Conservation (phyloP, 345 rosid species). For the Euphorbia peplus region DNA sequence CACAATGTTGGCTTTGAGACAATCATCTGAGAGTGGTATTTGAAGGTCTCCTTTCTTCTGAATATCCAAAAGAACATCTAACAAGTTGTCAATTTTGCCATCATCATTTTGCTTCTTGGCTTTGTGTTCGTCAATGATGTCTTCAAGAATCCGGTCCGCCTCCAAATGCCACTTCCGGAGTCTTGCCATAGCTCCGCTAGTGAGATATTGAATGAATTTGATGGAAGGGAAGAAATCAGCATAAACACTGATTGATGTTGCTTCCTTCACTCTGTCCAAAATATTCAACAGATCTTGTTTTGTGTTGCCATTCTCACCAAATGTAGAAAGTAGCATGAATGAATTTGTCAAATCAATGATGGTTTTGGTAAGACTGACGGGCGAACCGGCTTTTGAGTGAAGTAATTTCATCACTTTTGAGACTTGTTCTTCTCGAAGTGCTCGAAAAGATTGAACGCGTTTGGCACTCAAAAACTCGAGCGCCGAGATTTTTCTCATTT, state of each 20-base stretch:
- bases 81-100: not conserved
- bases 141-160: constrained; percentile 5
- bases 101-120: too few relatives aligned
- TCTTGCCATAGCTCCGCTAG: not conserved
- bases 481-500: constrained; percentile 2
- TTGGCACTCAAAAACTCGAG: not conserved
- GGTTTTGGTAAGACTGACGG: constrained; percentile 19
- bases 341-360: constrained; percentile 8
- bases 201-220: not conserved
- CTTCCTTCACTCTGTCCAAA: not conserved
- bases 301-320: constrained; percentile 25
- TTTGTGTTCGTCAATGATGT: constrained; percentile 8
- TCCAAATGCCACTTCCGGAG: not conserved
- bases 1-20: constrained; percentile 22
- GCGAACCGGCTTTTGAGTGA: constrained; percentile 5
- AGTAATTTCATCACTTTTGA: not conserved
- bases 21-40: not conserved
- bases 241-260: constrained; percentile 19
- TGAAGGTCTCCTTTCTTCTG: constrained; percentile 10
- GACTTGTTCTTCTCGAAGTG: constrained; percentile 12
- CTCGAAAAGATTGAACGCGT: not conserved
- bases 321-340: constrained; percentile 19
- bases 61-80: constrained; percentile 21
- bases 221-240: constrained; percentile 23
- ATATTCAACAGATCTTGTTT: constrained; percentile 19